Evolutionary conservation across 306 rosid species (phyloP), one percentile per base, ranked within the genome.

Genomic region (Begonia masoniana): DNA sequence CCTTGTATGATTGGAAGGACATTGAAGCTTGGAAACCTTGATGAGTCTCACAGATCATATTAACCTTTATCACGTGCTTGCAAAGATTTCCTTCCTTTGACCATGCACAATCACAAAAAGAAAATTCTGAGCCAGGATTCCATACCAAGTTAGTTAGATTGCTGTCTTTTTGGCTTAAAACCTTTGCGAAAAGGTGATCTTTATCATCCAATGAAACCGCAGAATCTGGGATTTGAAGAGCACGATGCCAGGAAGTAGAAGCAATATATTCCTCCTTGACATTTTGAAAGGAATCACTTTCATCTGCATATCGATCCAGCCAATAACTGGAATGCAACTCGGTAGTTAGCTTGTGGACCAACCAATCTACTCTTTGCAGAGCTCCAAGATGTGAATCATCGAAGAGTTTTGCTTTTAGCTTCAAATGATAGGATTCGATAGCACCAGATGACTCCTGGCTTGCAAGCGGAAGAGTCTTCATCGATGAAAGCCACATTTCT

Each of bases 391-490:
- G 94, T 2, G 99, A 78, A 78, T 91, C 94, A 50, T 91, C 94
- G 51, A 91, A 91, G 61, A 91, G 80, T 64, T 83, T 85, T 59
- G 82, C 80, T 66, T 91, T 91, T 71, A 91, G 74, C 63, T 86
- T 86, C 69, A 86, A 76, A 59, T 86, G 94, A 65, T 85, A 85
- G 56, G 99, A 79, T 72, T 85, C 96, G 49, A 91, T 71, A 60
- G 96, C 97, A 71, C 96, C 84, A 59, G 94, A 91, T 52, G 94
- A 84, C 74, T 91, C 99, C 71, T 77, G 88, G 76, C 99, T 91
- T 19, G 94, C 99, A 65, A 83, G 72, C 4, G 88, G 92, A 73
- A 79, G 75, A 61, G 62, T 63, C 74, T 70, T 81, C 82, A 81
- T 77, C 6, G 81, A 78, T 53, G 94, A 85, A 68, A 91, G 88